These are phyloP conservation scores for Tuber brumale DNA, from an alignment of 495 filamentous ascomycete species.

Conservation along the genomic window DNA sequence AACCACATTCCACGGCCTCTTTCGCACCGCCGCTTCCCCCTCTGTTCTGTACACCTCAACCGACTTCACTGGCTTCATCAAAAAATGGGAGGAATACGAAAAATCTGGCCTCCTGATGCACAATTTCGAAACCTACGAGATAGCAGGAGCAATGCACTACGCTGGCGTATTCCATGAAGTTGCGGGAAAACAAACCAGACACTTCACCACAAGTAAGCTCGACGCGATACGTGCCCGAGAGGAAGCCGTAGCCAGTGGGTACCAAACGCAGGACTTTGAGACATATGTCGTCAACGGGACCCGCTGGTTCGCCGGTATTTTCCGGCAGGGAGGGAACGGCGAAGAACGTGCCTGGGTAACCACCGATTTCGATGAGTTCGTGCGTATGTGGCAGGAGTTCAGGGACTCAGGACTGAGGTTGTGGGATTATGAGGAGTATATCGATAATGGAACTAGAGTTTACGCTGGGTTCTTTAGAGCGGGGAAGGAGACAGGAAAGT, in stretches of 20 bases:
- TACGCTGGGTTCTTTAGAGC: not conserved
- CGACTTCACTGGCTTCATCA: not conserved
- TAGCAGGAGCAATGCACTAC: not conserved
- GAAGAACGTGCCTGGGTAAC: not conserved
- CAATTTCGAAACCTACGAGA: slow-evolving; percentile 10
- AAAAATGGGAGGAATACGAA: not conserved
- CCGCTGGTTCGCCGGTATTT: not conserved
- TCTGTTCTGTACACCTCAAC: not conserved
- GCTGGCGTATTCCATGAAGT: not conserved
- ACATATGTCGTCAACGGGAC: not conserved
- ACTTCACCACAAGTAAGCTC: not conserved
- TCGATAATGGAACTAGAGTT: not conserved
- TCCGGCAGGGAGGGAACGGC: not conserved
- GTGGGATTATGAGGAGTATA: slow-evolving; percentile 11
- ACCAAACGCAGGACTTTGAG: slow-evolving; percentile 5
- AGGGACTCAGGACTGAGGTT: not conserved
- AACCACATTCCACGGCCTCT: not conserved
- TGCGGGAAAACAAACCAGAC: not conserved
- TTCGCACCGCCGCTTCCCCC: not conserved
- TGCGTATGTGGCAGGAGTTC: not conserved
- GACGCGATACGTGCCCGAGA: not conserved
- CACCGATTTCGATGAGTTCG: not conserved
- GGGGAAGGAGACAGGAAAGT: not conserved
- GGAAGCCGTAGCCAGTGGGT: not conserved
- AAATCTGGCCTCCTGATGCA: slow-evolving; percentile 1